phyloP scores from a whole-genome alignment of 1,284 basidiomycete genomes.

The Vanrija humicola region DNA sequence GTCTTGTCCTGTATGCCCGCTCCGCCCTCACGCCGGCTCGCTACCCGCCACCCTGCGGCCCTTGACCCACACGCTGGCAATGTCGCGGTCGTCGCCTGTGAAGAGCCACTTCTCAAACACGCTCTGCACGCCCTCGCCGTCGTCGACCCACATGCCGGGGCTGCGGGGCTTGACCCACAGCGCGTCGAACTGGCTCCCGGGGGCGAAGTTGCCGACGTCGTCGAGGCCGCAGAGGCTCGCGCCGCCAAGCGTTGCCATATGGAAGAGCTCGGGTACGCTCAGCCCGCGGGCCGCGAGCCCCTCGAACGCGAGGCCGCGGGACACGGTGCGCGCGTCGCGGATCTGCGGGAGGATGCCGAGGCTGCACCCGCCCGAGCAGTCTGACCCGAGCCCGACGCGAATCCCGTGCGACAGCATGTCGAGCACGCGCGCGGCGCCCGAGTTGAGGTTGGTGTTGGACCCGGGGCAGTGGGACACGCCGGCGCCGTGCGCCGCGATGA shows the following conservation, averaged over 20 bases:
- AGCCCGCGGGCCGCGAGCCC: conserved; percentile 45
- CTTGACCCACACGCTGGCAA: conserved; percentile 71
- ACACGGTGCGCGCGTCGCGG: conserved; percentile 74
- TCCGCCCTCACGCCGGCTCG: not conserved
- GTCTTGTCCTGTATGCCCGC: not conserved
- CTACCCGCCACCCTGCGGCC: conserved; percentile 1
- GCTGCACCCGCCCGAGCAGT: conserved; percentile 84
- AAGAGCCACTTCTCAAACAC: conserved; percentile 50
- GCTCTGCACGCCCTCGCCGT: conserved; percentile 33
- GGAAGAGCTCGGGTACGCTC: conserved; percentile 70
- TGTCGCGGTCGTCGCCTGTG: conserved; percentile 83
- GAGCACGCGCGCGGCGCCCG: conserved; percentile 75
- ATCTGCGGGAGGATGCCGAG: conserved; percentile 79
- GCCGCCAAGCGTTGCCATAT: conserved; percentile 88
- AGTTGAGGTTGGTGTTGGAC: conserved; percentile 84
- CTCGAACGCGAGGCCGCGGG: conserved; percentile 62
- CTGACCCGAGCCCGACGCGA: conserved; percentile 83
- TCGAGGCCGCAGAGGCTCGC: conserved; percentile 76
- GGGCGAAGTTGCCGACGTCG: conserved; percentile 70
- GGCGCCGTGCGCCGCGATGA: conserved; percentile 64
- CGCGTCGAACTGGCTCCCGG: conserved; percentile 88
- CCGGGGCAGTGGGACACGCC: conserved; percentile 91
- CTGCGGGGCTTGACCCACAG: conserved; percentile 65
- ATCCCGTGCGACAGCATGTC: conserved; percentile 75
- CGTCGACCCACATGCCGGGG: conserved; percentile 49